Percentiles rank a stretch among this genome's conserved stretches.
phyloP scores from a whole-genome alignment of 495 filamentous ascomycete species.

The Oleoguttula mirabilis region DNA sequence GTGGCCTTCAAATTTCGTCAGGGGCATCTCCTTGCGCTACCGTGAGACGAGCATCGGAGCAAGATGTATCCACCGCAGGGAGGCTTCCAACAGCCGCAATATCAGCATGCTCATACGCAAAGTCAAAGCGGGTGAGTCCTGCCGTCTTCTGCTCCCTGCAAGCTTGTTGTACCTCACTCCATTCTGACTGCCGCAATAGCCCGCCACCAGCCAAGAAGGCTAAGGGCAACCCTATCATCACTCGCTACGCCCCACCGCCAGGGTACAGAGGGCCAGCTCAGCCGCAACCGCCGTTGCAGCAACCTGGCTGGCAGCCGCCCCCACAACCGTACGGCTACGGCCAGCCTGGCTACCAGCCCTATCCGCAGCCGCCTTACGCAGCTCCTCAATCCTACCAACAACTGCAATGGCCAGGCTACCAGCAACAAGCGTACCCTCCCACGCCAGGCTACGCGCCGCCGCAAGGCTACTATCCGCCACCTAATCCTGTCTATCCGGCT shows the following conservation, averaged over 20 bases:
- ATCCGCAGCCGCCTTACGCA: constrained; percentile 15
- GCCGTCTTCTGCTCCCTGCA: background rate
- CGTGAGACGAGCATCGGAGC: too few species aligned
- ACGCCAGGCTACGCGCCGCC: constrained; percentile 2
- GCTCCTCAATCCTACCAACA: constrained; percentile 17
- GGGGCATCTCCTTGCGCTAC: too few species aligned
- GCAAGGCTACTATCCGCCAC: constrained; percentile 3
- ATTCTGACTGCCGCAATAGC: background rate
- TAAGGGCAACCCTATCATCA: constrained; percentile 32
- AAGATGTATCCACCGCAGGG: background rate
- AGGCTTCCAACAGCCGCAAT: background rate
- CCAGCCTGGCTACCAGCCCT: constrained; percentile 12
- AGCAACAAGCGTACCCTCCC: constrained; percentile 9
- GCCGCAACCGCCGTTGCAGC: constrained; percentile 6
- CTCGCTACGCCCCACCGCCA: constrained; percentile 30
- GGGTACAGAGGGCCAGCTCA: constrained; percentile 27
- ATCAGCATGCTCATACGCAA: background rate
- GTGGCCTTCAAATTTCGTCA: too few species aligned
- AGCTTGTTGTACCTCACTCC: background rate
- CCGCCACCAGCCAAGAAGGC: constrained; percentile 23
- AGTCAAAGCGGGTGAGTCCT: background rate
- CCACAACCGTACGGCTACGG: constrained; percentile 9
- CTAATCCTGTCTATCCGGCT: background rate
- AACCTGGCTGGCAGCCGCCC: constrained; percentile 16
- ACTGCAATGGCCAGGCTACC: constrained; percentile 11